These are phyloP conservation scores for Phytophthora boehmeriae DNA, from an alignment of 352 stramenopile species.

Conservation along the genomic window DNA sequence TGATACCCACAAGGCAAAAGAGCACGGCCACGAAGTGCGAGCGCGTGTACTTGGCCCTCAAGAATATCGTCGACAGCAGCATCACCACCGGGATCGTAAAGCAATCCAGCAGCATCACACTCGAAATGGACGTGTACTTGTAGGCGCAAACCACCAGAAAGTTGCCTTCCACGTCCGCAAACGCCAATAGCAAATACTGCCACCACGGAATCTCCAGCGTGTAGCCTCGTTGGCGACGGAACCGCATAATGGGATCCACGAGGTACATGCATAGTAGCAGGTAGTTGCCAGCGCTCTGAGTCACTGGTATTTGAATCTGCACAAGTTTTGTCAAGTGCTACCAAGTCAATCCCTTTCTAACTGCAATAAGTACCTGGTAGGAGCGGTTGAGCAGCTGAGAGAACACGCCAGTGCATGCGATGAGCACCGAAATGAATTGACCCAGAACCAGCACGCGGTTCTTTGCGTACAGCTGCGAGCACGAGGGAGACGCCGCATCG, in stretches of 20 bases:
- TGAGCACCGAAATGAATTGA: conserved; percentile 90
- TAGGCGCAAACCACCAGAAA: conserved; percentile 96
- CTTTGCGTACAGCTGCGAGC: conserved; percentile 37
- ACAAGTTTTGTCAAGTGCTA: no score
- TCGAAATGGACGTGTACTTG: conserved; percentile 96
- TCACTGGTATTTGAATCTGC: conserved; percentile 78
- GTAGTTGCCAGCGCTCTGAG: conserved; percentile 77
- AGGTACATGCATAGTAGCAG: conserved; percentile 69
- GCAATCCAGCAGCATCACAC: conserved; percentile 95
- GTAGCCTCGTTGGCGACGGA: conserved; percentile 49
- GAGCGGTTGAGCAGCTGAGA: conserved; percentile 81
- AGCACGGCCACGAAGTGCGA: conserved; percentile 78
- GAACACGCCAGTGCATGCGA: conserved; percentile 89
- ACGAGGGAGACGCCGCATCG: conserved; percentile 7
- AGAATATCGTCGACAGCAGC: conserved; percentile 90
- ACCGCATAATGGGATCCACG: conserved; percentile 47
- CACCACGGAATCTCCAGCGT: conserved; percentile 76
- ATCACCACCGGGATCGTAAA: conserved; percentile 96
- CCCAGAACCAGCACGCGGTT: conserved; percentile 77
- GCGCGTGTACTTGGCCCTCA: conserved; percentile 81
- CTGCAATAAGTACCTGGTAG: conserved; percentile 56
- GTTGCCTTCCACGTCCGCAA: conserved; percentile 96
- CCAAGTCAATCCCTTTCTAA: no score
- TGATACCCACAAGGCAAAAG: conserved; percentile 88
- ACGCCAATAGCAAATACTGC: conserved; percentile 91